Percentiles rank a stretch among this genome's conserved stretches.
Evolutionary conservation across 2,329 filamentous ascomycete species (phyloP).

Genomic region (Clarireedia paspali): DNA sequence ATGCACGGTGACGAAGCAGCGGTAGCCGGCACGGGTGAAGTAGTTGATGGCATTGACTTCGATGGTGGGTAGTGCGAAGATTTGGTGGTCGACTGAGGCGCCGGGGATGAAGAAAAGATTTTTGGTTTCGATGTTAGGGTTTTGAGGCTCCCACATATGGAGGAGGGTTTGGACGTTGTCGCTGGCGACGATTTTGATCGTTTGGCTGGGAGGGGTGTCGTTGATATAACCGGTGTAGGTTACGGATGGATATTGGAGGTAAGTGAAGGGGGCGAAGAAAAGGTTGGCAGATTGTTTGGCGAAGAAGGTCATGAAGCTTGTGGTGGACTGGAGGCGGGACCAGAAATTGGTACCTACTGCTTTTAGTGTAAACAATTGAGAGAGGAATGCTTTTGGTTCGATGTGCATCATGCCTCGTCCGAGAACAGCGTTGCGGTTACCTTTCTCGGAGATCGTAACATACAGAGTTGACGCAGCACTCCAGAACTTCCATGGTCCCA

Average conservation of each 20-base stretch:
- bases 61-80: constrained; percentile 55
- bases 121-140: constrained; percentile 31
- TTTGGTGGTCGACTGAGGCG: constrained; percentile 54
- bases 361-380: constrained; percentile 46
- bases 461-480: constrained; percentile 54
- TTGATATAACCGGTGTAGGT: constrained; percentile 45
- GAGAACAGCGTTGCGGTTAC: constrained; percentile 32
- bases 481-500: constrained; percentile 51
- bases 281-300: constrained; percentile 43
- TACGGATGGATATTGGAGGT: constrained; percentile 46
- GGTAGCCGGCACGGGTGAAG: constrained; percentile 52
- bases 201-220: constrained; percentile 37
- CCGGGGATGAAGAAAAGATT: constrained; percentile 56
- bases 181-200: constrained; percentile 39
- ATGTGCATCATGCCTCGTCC: constrained; percentile 54
- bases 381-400: constrained; percentile 43
- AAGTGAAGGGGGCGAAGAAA: constrained; percentile 46
- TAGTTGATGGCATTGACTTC: constrained; percentile 57
- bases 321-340: constrained; percentile 37
- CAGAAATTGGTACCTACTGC: constrained; percentile 41
- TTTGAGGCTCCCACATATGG: constrained; percentile 48
- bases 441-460: constrained; percentile 43
- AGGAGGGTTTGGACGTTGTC: constrained; percentile 47
- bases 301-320: constrained; percentile 49
- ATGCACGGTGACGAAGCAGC: constrained; percentile 49